phyloP scores from a whole-genome alignment of 2,329 filamentous ascomycete species.

The Arthrobotrys conoides region DNA sequence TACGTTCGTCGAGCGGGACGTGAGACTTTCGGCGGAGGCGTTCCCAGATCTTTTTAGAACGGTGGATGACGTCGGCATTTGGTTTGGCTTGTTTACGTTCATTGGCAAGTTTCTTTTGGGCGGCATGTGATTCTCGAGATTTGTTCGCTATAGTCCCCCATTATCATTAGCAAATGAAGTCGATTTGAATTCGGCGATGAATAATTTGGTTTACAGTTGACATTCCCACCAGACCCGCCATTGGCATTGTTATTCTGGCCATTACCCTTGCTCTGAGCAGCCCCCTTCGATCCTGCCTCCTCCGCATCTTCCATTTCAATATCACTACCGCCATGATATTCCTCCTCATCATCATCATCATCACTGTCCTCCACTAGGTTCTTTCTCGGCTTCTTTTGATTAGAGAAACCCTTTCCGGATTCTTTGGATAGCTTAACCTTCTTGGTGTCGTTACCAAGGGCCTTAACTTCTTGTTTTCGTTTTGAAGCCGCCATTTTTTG shows the following conservation, averaged over 20 bases:
- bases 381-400: conserved; percentile 45
- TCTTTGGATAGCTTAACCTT: conserved; percentile 58
- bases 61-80: conserved; percentile 87
- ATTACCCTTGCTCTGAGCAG: conserved; percentile 67
- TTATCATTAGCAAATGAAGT: conserved; percentile 17
- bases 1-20: conserved; percentile 88
- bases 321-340: conserved; percentile 67
- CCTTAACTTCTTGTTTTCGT: conserved; percentile 53
- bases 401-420: conserved; percentile 28
- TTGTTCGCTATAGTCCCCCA: conserved; percentile 70
- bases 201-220: conserved; percentile 29
- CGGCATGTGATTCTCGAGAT: conserved; percentile 88
- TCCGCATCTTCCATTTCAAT: conserved; percentile 64
- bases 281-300: conserved; percentile 66
- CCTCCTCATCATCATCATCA: conserved; percentile 66
- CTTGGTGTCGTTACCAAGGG: conserved; percentile 44
- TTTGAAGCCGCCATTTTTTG: conserved; percentile 52
- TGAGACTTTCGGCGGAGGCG: conserved; percentile 91
- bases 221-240: conserved; percentile 62
- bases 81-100: conserved; percentile 95
- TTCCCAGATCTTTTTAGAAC: conserved; percentile 98
- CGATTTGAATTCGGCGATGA: not conserved
- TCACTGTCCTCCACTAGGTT: conserved; percentile 65
- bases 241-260: conserved; percentile 67
- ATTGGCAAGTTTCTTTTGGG: conserved; percentile 88